Evolutionary conservation across 116 monocot species (phyloP).

Genomic region (Zostera marina): DNA sequence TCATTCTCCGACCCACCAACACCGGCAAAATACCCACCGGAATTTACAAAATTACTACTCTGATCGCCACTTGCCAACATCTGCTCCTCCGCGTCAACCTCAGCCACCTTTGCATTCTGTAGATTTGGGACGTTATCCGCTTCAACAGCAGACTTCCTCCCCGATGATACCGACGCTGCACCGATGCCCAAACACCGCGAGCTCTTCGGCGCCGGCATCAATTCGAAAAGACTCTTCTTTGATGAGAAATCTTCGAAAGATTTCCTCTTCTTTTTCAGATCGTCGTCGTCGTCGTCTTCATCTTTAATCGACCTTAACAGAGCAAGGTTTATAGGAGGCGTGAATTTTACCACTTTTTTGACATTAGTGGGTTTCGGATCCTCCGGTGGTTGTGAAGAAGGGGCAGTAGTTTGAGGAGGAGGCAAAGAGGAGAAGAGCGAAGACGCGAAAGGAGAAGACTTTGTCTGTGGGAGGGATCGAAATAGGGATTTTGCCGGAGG

Average conservation of each 20-base stretch:
- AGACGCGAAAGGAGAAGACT: conserved; percentile 6
- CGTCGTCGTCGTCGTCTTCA: conserved; percentile 30
- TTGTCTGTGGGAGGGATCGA: conserved; percentile 6
- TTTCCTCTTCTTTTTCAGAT: conserved; percentile 21
- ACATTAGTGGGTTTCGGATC: conserved; percentile 22
- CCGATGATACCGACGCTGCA: conserved; percentile 10
- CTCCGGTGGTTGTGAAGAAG: conserved; percentile 8
- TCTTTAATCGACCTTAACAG: conserved; percentile 10
- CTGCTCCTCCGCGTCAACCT: no score
- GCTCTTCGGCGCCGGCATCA: conserved; percentile 65
- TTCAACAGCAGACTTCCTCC: conserved; percentile 29
- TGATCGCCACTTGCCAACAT: not conserved
- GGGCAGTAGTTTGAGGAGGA: conserved; percentile 14
- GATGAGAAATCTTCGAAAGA: conserved; percentile 12
- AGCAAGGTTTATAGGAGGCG: conserved; percentile 29
- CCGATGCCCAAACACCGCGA: conserved; percentile 33
- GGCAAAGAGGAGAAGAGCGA: conserved; percentile 44
- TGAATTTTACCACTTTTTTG: conserved; percentile 54
- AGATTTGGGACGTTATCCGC: conserved; percentile 4
- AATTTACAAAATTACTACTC: not conserved
- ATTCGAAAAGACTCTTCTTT: conserved; percentile 34
- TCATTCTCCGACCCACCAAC: conserved; percentile 8
- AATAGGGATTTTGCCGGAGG: conserved; percentile 15
- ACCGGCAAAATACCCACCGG: conserved; percentile 2
- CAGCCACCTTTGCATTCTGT: not conserved